phyloP scores from a whole-genome alignment of 2,329 filamentous ascomycete genomes.

The Metarhizium humberi region DNA sequence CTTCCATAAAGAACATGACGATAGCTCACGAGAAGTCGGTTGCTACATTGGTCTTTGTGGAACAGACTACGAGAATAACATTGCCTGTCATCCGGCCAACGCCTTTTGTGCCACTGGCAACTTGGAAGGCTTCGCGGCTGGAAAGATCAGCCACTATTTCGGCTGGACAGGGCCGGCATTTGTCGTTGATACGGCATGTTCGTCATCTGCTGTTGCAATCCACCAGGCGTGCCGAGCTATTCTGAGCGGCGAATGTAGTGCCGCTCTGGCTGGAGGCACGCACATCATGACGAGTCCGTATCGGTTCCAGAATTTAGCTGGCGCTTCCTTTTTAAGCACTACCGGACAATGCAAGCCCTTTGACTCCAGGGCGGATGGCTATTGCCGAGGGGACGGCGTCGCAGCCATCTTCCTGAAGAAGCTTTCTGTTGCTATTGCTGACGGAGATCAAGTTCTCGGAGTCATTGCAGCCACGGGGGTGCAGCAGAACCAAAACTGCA shows the following conservation, averaged over 20 bases:
- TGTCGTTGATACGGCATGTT: slow-evolving; percentile 7
- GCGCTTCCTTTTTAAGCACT: slow-evolving; percentile 31
- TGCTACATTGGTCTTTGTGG: slow-evolving; percentile 22
- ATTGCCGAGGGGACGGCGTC: slow-evolving; percentile 71
- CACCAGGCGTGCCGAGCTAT: slow-evolving; percentile 3
- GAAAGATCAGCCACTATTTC: slow-evolving; percentile 3
- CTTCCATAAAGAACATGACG: not conserved
- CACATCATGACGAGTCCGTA: slow-evolving; percentile 34
- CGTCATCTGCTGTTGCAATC: slow-evolving; percentile 3
- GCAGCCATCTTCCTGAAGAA: slow-evolving; percentile 70
- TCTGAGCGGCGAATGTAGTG: slow-evolving; percentile 44
- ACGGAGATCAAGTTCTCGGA: slow-evolving; percentile 66
- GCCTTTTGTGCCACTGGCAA: not conserved
- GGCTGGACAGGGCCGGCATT: slow-evolving; percentile 4
- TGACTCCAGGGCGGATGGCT: slow-evolving; percentile 55
- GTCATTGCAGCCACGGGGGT: slow-evolving; percentile 66
- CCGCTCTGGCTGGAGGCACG: slow-evolving; percentile 52
- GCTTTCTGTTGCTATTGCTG: slow-evolving; percentile 63
- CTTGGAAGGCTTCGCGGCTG: not conserved
- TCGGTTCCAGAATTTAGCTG: slow-evolving; percentile 15
- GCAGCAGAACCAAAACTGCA: slow-evolving; percentile 72
- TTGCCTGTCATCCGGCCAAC: slow-evolving; percentile 23
- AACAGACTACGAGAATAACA: slow-evolving; percentile 31
- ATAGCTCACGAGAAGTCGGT: not conserved
- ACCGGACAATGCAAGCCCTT: slow-evolving; percentile 7